Evolutionary conservation across 2,329 filamentous ascomycete species (phyloP).

Genomic region (Alternaria brassicae): DNA sequence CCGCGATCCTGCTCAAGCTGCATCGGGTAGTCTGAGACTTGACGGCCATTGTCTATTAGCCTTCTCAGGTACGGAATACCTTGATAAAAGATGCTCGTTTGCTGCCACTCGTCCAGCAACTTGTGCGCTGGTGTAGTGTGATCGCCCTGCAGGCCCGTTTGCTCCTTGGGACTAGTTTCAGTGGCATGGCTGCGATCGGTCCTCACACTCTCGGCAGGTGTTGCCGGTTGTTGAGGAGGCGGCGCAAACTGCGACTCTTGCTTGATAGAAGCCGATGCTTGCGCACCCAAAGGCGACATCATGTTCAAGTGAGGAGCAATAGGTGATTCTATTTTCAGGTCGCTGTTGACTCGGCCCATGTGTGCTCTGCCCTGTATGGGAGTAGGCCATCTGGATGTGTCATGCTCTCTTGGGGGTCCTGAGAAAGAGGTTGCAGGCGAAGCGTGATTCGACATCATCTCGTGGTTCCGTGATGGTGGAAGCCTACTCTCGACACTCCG

Average conservation of each 20-base stretch:
- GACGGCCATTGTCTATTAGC: slow-evolving; percentile 73
- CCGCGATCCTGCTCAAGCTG: slow-evolving; percentile 76
- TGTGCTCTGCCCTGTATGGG: slow-evolving; percentile 38
- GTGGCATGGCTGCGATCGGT: slow-evolving; percentile 33
- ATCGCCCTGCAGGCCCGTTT: slow-evolving; percentile 71
- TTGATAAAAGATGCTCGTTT: slow-evolving; percentile 63
- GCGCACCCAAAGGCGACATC: slow-evolving; percentile 35
- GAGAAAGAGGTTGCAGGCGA: slow-evolving; percentile 40
- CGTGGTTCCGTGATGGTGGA: slow-evolving; percentile 21
- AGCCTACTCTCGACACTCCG: slow-evolving; percentile 43
- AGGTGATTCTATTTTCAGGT: slow-evolving; percentile 45
- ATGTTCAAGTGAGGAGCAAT: slow-evolving; percentile 34
- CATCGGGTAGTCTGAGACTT: slow-evolving; percentile 70
- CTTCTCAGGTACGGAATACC: slow-evolving; percentile 57
- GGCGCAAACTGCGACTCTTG: slow-evolving; percentile 34
- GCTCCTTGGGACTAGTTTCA: slow-evolving; percentile 30
- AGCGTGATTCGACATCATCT: slow-evolving; percentile 35
- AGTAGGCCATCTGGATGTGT: slow-evolving; percentile 38
- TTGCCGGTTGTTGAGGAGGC: slow-evolving; percentile 39
- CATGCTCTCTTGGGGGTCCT: slow-evolving; percentile 35
- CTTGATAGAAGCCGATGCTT: slow-evolving; percentile 42
- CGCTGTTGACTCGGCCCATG: slow-evolving; percentile 39
- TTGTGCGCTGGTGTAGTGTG: slow-evolving; percentile 91
- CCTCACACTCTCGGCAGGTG: slow-evolving; percentile 44
- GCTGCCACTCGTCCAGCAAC: slow-evolving; percentile 71